Evolutionary conservation across 2,329 filamentous ascomycete genomes (phyloP).

Genomic region (Sporothrix luriei): DNA sequence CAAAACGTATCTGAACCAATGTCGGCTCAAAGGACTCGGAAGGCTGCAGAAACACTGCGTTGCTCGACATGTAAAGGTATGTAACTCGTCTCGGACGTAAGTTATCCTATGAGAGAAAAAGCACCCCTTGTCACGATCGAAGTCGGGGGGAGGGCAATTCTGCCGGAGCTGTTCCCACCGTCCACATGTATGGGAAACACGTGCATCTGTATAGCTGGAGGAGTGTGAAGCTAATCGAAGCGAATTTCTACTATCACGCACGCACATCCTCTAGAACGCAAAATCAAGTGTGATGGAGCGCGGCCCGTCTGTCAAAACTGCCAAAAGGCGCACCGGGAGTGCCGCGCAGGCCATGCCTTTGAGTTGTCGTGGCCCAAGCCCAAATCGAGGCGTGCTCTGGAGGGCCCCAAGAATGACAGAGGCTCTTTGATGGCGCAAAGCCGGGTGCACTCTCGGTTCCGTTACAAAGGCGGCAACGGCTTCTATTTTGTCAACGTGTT

Average conservation of each 20-base stretch:
- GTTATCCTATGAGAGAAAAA: neutral
- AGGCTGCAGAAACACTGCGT: neutral
- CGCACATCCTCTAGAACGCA: conserved; percentile 27
- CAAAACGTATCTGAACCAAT: neutral
- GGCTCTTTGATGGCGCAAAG: neutral
- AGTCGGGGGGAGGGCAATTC: neutral
- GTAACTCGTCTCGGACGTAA: neutral
- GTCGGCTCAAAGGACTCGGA: neutral
- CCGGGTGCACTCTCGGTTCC: neutral
- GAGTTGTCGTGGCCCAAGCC: conserved; percentile 32
- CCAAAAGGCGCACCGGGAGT: conserved; percentile 28
- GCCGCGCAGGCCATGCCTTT: conserved; percentile 27
- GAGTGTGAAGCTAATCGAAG: neutral
- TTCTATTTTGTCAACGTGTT: conserved; percentile 29
- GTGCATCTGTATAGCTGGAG: neutral
- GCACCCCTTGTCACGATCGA: neutral
- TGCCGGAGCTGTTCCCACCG: neutral
- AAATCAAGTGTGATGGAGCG: conserved; percentile 33
- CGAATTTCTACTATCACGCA: neutral
- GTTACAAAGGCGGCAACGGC: neutral
- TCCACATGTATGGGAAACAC: neutral
- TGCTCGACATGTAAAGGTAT: conserved; percentile 31
- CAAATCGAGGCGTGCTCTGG: conserved; percentile 25
- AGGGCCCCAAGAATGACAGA: neutral
- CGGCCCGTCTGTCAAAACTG: conserved; percentile 31